Percentiles rank a stretch among this genome's conserved stretches.
phyloP scores from a whole-genome alignment of 148 eudicot species.

The Camellia granthamiana region DNA sequence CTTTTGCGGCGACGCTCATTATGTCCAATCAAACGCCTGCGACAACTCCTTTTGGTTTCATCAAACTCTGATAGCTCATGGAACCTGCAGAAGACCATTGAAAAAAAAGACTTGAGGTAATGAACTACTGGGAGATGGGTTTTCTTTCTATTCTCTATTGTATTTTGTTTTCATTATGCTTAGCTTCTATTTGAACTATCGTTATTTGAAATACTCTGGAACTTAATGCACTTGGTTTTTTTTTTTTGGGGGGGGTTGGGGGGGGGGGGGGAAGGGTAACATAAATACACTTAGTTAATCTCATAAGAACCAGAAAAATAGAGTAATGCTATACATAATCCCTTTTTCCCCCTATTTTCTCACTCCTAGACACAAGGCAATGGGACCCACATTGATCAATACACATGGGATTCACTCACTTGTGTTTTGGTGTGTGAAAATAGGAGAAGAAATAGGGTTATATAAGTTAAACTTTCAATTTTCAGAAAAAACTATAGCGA shows the following conservation, averaged over 20 bases:
- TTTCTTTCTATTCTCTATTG: neutral
- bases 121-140: neutral
- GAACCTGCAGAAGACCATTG: constrained; percentile 38
- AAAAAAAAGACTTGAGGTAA: neutral
- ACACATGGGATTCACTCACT: too few relatives aligned
- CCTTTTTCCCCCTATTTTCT: too few relatives aligned
- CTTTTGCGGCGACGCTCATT: constrained; percentile 73
- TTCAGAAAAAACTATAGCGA: neutral
- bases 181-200: neutral
- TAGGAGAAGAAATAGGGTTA: too few relatives aligned
- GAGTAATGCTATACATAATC: too few relatives aligned
- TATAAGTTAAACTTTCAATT: neutral
- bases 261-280: too few relatives aligned
- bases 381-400: too few relatives aligned
- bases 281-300: too few relatives aligned
- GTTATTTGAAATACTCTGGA: neutral
- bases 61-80: constrained; percentile 70
- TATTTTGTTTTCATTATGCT: neutral
- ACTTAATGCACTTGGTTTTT: neutral
- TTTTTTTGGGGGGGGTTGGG: too few relatives aligned
- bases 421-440: too few relatives aligned
- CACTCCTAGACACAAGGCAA: too few relatives aligned
- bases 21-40: constrained; percentile 74
- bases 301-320: neutral
- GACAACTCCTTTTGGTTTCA: constrained; percentile 69